phyloP scores from a whole-genome alignment of 164 flowering plant genomes.

The Stephania yunnanensis region DNA sequence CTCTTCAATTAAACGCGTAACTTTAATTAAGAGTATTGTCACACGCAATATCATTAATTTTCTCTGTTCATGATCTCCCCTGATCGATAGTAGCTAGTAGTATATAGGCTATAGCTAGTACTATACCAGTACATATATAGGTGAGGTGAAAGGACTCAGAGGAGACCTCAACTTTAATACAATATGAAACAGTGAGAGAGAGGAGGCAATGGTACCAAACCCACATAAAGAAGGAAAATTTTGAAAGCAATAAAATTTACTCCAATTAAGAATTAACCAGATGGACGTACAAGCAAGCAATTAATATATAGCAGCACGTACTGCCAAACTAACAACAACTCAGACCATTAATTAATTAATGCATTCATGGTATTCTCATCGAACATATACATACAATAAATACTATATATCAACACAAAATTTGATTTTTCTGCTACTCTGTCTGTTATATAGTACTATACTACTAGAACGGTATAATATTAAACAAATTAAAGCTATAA shows the following conservation, averaged over 20 bases:
- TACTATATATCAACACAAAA: not conserved
- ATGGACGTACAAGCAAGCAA: not conserved
- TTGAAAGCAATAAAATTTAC: too few relatives aligned
- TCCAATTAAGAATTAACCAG: not conserved
- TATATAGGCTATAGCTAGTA: too few relatives aligned
- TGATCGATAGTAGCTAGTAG: too few relatives aligned
- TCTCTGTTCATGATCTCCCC: too few relatives aligned
- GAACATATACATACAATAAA: not conserved
- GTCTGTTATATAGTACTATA: too few relatives aligned
- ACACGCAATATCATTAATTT: too few relatives aligned
- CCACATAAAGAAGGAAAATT: not conserved
- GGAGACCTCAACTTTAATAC: not conserved
- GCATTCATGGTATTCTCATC: not conserved
- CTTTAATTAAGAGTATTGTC: too few relatives aligned
- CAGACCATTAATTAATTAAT: conserved; percentile 9
- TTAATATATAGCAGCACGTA: not conserved
- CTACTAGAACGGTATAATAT: not conserved
- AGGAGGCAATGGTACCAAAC: not conserved
- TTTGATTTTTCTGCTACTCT: not conserved
- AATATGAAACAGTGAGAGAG: not conserved
- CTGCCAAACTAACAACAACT: not conserved
- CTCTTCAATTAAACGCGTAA: too few relatives aligned
- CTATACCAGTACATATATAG: too few relatives aligned
- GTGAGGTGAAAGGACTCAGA: too few relatives aligned
- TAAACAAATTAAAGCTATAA: conserved; percentile 8